Conservation (phyloP, 169 alveolate genomes). For the Plasmodium fragile region DNA sequence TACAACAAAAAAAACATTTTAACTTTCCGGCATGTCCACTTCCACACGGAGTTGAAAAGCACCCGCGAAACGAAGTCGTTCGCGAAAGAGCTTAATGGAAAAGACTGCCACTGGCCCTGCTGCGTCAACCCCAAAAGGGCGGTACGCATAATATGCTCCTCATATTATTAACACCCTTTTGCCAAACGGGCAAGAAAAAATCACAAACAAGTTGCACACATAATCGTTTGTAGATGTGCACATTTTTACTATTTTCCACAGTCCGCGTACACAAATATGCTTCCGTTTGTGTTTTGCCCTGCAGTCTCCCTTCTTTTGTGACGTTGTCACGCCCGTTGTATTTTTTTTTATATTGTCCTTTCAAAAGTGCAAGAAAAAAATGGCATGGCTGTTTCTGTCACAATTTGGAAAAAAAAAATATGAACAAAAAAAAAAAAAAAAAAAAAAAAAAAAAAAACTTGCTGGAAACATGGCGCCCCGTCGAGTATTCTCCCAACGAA, state of each 20-base stretch:
- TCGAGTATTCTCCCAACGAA: not conserved
- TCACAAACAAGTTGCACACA: not conserved
- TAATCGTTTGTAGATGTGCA: not conserved
- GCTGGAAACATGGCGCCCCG: not conserved
- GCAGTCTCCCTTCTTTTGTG: not conserved
- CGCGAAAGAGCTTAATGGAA: not conserved
- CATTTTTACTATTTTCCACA: not conserved
- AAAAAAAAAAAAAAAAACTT: not conserved
- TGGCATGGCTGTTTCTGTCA: not conserved
- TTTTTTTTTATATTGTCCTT: not conserved
- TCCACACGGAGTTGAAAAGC: not conserved
- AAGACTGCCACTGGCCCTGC: not conserved
- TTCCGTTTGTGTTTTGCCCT: not conserved
- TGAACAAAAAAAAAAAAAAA: not conserved
- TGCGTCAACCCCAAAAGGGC: not conserved
- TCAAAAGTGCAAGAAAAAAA: not conserved
- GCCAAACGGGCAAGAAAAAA: not conserved
- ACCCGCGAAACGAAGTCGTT: not conserved
- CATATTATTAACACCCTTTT: not conserved
- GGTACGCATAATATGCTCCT: not conserved
- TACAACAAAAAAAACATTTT: not conserved
- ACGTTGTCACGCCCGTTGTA: not conserved
- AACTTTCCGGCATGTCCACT: not conserved
- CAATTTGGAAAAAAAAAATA: not conserved
- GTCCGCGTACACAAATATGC: not conserved